phyloP scores from a whole-genome alignment of 1,139 yeast genomes.

The Nakaseomyces kungkrabaensis region DNA sequence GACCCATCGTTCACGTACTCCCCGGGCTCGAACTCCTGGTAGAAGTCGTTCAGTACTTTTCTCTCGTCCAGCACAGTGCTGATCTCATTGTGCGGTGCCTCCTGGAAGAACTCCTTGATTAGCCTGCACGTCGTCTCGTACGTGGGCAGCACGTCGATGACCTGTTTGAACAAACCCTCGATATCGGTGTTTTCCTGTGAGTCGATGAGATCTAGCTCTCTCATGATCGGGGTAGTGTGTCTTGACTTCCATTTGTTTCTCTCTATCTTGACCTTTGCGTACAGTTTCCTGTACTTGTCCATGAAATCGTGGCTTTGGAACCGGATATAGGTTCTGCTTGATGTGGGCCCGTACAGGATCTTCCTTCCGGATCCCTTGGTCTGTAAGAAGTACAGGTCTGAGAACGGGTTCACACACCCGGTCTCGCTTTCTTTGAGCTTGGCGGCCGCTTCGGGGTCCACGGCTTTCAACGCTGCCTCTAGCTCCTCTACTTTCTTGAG shows the following conservation, averaged over 20 bases:
- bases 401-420: conserved; percentile 12
- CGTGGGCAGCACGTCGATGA: conserved; percentile 19
- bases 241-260: conserved; percentile 15
- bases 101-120: conserved; percentile 15
- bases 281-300: conserved; percentile 16
- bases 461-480: conserved; percentile 1
- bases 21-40: conserved; percentile 13
- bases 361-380: conserved; percentile 13
- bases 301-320: conserved; percentile 14
- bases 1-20: conserved; percentile 5
- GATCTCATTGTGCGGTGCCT: conserved; percentile 13
- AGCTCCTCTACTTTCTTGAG: conserved; percentile 2
- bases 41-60: conserved; percentile 18
- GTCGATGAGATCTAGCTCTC: conserved; percentile 6
- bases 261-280: conserved; percentile 19
- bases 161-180: conserved; percentile 9
- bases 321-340: conserved; percentile 15
- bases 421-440: neutral
- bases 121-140: conserved; percentile 10
- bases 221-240: conserved; percentile 5
- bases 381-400: conserved; percentile 12
- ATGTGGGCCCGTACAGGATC: conserved; percentile 23
- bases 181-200: neutral
- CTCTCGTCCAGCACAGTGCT: conserved; percentile 15
- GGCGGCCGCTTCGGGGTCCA: neutral